Base-by-base conservation (phyloP, 306 rosid genomes). In the Rosa multiflora region DNA sequence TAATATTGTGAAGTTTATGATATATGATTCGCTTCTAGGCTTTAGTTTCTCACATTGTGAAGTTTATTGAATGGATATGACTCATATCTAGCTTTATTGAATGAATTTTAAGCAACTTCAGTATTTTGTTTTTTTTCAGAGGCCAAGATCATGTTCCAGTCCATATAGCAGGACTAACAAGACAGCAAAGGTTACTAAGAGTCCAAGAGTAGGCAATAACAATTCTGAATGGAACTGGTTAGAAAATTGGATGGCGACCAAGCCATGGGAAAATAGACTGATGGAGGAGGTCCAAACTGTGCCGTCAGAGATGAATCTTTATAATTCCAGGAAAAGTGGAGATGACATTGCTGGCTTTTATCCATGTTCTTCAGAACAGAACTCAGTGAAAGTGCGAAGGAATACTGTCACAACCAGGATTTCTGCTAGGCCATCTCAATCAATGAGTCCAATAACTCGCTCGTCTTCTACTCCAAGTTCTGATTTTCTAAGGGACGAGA, bases 231-330 rank as follows among this genome's bases (percentile, higher is more conserved):
- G 79, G 71, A 82, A 84, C 81, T 93, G 93, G 88, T 79, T 92
- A 78, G 97, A 94, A 21, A 76, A 87, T 11, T 92, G 97, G 97
- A 92, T 89, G 90, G 89, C 92, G 0, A 39, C 88, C 44, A 94
- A 85, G 84, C 96, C 98, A 63, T 89, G 96, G 94, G 94, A 91
- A 77, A 87, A 70, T 74, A 79, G 87, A 81, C 85, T 86, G 10
- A 77, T 85, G 85, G 93, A 88, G 79, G 91, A 79, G 51, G 74
- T 26, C 13, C 43, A 76, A 61, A 80, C 67, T 21, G 76, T 71
- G n/a, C 88, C 93, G 6, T 78, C 85, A 1, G 86, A 79, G 78
- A 75, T 11, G 83, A 87, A 86, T 67, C 88, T 86, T 6, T 39
- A 85, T 18, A 18, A 67, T 59, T 78, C 93, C 2, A 79, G 79